Evolutionary conservation across 148 eudicot species (phyloP), one percentile per base, ranked within the genome.

Genomic region (Arbutus unedo): DNA sequence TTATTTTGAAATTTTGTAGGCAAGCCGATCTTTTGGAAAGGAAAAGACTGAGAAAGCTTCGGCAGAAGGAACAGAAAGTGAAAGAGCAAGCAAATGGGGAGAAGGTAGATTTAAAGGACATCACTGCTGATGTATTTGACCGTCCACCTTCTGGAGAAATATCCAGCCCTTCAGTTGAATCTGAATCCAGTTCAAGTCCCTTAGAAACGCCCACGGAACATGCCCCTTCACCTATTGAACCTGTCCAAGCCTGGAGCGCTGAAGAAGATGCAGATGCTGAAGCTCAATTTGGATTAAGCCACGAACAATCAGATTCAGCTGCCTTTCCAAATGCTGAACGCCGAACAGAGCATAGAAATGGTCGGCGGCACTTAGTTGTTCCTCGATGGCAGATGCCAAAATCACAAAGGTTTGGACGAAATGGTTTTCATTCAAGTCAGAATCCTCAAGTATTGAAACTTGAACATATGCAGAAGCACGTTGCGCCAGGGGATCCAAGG

Each of bases 31-130:
- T 88, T 59, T 67, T 91, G 87, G 98, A 92, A 79, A 92, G 85
- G 91, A 92, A 92, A 88, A 87, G 90, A 81, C 90, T 64, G 83
- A 95, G 87, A 90, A 95, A 92, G 85, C 92, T 95, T 76, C 83
- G 97, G 79, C 98, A 91, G 86, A 95, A 90, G 85, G 93, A 95
- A 85, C 98, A 91, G 80, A 91, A 87, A 85, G 89, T 83, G 77
- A 95, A 86, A 85, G 90, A 88, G 79, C 92, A 82, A 85, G 83
- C 87, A 57, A 82, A 77, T 79, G 89, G 70, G 21, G 91, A 88
- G 84, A 83, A 64, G 74, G 76, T 78, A 72, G 87, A 87, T 82
- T 77, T 82, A 21, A 84, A 81, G 18, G 89, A 87, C 48, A 84
- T 78, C 56, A 3, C 75, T 71, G 81, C 82, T 45, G 83, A 68